Conservation (phyloP, 2,329 filamentous ascomycete genomes). For the Graphiopsis chlorocephala region DNA sequence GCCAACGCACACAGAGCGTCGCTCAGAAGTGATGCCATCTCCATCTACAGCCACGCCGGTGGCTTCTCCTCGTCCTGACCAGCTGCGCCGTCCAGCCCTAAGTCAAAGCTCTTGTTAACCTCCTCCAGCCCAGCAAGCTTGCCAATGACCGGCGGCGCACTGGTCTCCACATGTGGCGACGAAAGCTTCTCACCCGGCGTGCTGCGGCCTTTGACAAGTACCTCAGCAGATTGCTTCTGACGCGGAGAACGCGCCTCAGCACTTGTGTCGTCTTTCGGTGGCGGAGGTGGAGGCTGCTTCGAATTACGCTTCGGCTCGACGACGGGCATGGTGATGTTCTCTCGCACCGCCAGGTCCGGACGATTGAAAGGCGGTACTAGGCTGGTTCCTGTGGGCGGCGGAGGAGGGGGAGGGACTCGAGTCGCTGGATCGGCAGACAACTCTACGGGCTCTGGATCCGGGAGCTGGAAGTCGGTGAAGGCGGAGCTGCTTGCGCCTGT, state of each 20-base stretch:
- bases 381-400: neutral
- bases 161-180: neutral
- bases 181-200: neutral
- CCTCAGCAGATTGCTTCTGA: neutral
- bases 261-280: conserved; percentile 2
- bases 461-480: conserved; percentile 5
- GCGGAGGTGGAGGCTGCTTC: conserved; percentile 1
- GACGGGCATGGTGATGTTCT: conserved; percentile 15
- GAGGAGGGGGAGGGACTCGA: neutral
- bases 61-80: neutral
- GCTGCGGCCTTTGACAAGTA: neutral
- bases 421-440: conserved; percentile 1
- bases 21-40: neutral
- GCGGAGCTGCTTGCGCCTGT: neutral
- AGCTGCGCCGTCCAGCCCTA: neutral
- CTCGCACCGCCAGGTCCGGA: conserved; percentile 7
- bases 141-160: neutral
- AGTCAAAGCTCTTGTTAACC: neutral
- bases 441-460: conserved; percentile 9
- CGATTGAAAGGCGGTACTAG: neutral
- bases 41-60: conserved; percentile 5
- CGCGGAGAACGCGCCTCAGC: neutral
- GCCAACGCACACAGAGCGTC: neutral
- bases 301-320: conserved; percentile 3
- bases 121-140: neutral